phyloP scores from a whole-genome alignment of 2,329 filamentous ascomycete genomes.

The Epichloe gansuensis region DNA sequence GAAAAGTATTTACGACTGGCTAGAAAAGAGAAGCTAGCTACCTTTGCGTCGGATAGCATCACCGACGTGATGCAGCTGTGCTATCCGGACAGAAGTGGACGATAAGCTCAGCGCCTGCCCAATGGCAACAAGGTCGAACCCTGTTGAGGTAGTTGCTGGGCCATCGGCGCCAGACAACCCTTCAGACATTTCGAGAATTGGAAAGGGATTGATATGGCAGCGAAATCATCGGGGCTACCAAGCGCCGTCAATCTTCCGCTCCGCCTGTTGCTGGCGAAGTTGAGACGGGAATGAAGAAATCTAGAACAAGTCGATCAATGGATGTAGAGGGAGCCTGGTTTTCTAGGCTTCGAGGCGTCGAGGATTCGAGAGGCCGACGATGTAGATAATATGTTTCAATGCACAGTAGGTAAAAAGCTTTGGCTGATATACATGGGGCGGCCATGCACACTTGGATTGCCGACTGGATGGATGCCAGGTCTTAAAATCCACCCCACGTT shows the following conservation, averaged over 20 bases:
- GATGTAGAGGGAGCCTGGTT: neutral
- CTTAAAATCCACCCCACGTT: neutral
- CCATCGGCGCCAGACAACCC: slow-evolving; percentile 25
- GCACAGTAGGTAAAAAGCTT: neutral
- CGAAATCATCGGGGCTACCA: slow-evolving; percentile 22
- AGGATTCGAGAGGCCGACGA: neutral
- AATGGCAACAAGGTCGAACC: slow-evolving; percentile 37
- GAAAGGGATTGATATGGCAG: slow-evolving; percentile 11
- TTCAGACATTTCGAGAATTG: slow-evolving; percentile 24
- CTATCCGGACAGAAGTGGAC: slow-evolving; percentile 44
- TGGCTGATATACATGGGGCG: neutral
- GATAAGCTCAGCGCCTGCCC: slow-evolving; percentile 46
- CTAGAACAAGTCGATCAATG: neutral
- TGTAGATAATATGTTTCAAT: neutral
- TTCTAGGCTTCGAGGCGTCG: neutral
- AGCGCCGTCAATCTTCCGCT: neutral
- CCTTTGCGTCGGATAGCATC: slow-evolving; percentile 33
- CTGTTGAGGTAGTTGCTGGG: slow-evolving; percentile 23
- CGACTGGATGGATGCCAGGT: too few relatives aligned
- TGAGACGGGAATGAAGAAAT: neutral
- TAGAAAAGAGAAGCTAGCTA: neutral
- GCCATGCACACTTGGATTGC: too few relatives aligned
- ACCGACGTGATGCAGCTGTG: slow-evolving; percentile 42
- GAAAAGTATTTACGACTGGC: neutral
- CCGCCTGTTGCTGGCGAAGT: neutral